phyloP scores from a whole-genome alignment of 495 filamentous ascomycete species.

The Neurospora tetraspora region DNA sequence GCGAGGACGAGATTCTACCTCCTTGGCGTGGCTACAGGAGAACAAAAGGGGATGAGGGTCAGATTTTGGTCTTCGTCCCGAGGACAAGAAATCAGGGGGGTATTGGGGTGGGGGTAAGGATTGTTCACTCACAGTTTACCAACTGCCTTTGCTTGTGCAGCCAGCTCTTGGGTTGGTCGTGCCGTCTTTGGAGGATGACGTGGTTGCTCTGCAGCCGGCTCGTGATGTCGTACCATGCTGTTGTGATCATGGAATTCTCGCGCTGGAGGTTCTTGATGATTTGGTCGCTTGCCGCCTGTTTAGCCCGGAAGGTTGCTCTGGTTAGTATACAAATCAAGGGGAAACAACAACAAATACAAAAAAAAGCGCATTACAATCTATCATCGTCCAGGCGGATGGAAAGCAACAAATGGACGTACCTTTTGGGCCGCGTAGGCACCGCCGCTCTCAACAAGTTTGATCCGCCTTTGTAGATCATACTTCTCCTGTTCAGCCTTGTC shows the following conservation, averaged over 20 bases:
- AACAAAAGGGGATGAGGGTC: neutral
- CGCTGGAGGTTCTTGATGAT: constrained; percentile 62
- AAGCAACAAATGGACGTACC: constrained; percentile 23
- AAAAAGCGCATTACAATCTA: neutral
- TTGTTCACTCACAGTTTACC: constrained; percentile 42
- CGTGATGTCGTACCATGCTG: constrained; percentile 86
- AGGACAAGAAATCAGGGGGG: neutral
- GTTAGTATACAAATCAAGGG: neutral
- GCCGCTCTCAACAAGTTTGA: constrained; percentile 36
- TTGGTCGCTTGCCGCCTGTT: constrained; percentile 48
- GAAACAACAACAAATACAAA: neutral
- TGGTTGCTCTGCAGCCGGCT: constrained; percentile 80
- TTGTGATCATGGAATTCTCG: constrained; percentile 76
- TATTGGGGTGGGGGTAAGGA: neutral
- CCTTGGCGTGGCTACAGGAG: constrained; percentile 31
- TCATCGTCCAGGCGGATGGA: constrained; percentile 6
- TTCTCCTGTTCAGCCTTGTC: constrained; percentile 40
- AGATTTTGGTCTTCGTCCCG: neutral
- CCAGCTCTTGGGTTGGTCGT: constrained; percentile 79
- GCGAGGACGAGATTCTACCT: constrained; percentile 30
- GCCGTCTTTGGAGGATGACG: constrained; percentile 61
- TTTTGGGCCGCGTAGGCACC: constrained; percentile 36
- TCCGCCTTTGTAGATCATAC: constrained; percentile 35
- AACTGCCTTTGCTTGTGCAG: constrained; percentile 76
- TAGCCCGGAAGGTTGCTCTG: constrained; percentile 5